Evolutionary conservation across 805 yeast genomes (phyloP), one percentile per base, ranked within the genome.

Genomic region (Teunomyces stri): DNA sequence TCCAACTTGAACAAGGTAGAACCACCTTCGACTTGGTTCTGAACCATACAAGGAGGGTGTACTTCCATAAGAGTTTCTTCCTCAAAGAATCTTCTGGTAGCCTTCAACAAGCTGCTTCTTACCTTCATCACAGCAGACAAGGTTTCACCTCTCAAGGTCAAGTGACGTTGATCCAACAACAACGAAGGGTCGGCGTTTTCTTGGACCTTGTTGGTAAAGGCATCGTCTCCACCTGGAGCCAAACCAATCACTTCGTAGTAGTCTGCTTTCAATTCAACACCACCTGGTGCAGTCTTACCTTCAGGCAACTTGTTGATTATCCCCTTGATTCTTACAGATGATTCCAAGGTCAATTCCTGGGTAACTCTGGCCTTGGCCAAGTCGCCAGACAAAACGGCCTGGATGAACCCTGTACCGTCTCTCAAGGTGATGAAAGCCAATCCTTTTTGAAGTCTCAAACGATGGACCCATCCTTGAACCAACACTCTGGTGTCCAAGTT

Each of bases 11-110:
- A 94, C 64, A 94, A 77, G 13, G 99, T 94, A 34, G 97, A 87
- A 46, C 99, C 99, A 67, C 99, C 99, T 75, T 94, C 99, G 50
- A 94, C 99, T 76, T 94, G 98, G 34, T 97, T 91, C 75, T 94
- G 99, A 47, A 94, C 99, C 98, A 94, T 94, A 73, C 98, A 91
- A 62, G 99, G 99, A 40, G 99, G 97, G 34, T 98, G 94, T 50
- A 95, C 97, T 77, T 94, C 99, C 28, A 82, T 72, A 44, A 91
- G 62, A 29, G 81, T 79, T 72, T 85, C 89, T 61, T 89, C 94
- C 20, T 66, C 74, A 65, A 79, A 92, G 49, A 86, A 86, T 56
- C 82, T 78, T 74, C 99, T 84, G 57, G 94, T 69, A 34, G 94
- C 71, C 44, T 74, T 74, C 59, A 94, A 72, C 47, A 90, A 78